phyloP scores from a whole-genome alignment of 352 stramenopile genomes.

The Pythium myriotylum region DNA sequence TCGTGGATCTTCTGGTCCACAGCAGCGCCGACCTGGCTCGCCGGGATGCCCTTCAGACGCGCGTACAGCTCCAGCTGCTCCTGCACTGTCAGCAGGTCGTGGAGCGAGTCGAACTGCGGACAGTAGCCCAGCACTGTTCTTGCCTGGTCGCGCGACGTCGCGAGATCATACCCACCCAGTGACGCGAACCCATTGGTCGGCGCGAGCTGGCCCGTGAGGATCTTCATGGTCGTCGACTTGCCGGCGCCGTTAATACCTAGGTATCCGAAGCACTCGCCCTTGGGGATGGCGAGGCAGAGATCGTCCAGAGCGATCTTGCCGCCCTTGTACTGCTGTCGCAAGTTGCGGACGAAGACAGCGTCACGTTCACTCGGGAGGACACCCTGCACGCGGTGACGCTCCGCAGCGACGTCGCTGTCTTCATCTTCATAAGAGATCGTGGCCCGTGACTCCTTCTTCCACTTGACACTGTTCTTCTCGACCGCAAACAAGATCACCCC shows the following conservation, averaged over 20 bases:
- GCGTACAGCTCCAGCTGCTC: slow-evolving; percentile 88
- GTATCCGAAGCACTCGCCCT: slow-evolving; percentile 81
- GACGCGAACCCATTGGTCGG: slow-evolving; percentile 33
- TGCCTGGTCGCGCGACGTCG: slow-evolving; percentile 20
- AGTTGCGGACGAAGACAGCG: slow-evolving; percentile 42
- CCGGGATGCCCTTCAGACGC: slow-evolving; percentile 57
- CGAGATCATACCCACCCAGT: slow-evolving; percentile 34
- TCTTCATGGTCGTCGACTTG: slow-evolving; percentile 84
- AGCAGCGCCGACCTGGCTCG: slow-evolving; percentile 19
- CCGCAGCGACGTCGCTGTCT: slow-evolving; percentile 41
- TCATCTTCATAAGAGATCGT: slow-evolving; percentile 6
- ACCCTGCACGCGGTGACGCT: slow-evolving; percentile 32
- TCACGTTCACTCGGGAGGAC: slow-evolving; percentile 16
- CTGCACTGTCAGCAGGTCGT: slow-evolving; percentile 81
- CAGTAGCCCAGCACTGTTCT: slow-evolving; percentile 68
- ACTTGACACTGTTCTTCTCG: slow-evolving; percentile 41
- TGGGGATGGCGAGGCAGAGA: slow-evolving; percentile 61
- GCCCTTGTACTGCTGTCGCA: slow-evolving; percentile 40
- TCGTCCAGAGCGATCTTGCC: slow-evolving; percentile 69
- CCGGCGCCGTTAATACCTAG: slow-evolving; percentile 91
- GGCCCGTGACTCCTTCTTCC: too few relatives aligned
- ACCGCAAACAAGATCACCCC: slow-evolving; percentile 50
- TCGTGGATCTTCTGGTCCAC: slow-evolving; percentile 43
- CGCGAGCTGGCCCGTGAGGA: slow-evolving; percentile 56
- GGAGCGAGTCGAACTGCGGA: slow-evolving; percentile 89